Evolutionary conservation across 1,284 basidiomycete species (phyloP), one percentile per base, ranked within the genome.

Genomic region (Fomitiporia mediterranea): DNA sequence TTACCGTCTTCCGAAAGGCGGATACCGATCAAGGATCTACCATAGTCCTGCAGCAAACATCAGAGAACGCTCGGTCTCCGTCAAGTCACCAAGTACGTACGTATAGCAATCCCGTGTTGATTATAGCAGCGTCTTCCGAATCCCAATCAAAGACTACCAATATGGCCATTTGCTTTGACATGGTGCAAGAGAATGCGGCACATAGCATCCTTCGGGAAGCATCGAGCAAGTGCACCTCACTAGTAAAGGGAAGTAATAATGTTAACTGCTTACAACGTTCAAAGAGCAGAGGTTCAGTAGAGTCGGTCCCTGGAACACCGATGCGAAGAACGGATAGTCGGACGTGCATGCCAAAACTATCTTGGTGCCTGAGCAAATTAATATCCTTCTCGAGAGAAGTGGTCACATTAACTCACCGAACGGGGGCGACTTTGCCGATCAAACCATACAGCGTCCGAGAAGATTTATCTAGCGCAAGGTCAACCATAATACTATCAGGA

Each of bases 121-220:
- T 35, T 39, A 57, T 46, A 13, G 28, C 38, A 21, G 28, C 28
- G 21, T 51, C 49, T 27, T 52, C 42, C 17, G 49, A 52, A 13
- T 57, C 34, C 55, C 55, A 57, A 47, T 57, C 50, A 35, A 42
- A 32, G 7, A 57, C 34, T 21, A 57, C 17, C n/a, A 51, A 21
- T 21, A 57, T 51, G 35, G 51, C 40, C 34, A 47, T 40, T 15
- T n/a, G 21, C 8, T 47, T 27, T 23, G 27, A 35, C 28, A 19
- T 15, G 2, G 7, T 3, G 27, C 25, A 34, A 9, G 34, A n/a
- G 28, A 51, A 57, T 15, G 37, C 55, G 11, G 25, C 32, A 25
- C 40, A 57, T 17, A 57, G 27, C 55, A 57, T 57, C 34, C 50
- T 43, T 25, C 39, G 25, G 6, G 55, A 51, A 25, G 30, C 42